Base-by-base conservation (phyloP, 2,329 filamentous ascomycete genomes). In the Chaetomium strumarium region DNA sequence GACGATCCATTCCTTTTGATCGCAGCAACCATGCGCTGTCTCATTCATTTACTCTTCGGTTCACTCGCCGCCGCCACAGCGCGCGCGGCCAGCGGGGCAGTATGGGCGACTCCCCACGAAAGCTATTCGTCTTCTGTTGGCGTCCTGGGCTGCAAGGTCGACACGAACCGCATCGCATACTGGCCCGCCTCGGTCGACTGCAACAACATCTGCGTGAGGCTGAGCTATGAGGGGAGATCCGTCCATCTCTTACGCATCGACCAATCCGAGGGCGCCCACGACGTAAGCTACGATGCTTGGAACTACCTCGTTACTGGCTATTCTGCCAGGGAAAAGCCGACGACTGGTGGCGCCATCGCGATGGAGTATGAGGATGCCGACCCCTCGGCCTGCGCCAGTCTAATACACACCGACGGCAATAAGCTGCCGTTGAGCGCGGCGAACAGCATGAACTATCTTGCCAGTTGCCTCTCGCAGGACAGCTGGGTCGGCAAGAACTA, bases 81-180 rank as follows among this genome's bases (percentile, higher is more conserved):
- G 31, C 51, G 60, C 53, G 58, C 63, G 17, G 61, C 53, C 30
- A 59, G 58, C 36, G 56, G 55, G 24, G 59, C 60, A 36, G 63
- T 70, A 44, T 68, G 63, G 60, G 68, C 74, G 53, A 83, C 79
- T 5, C 79, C 80, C 31, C 80, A 83, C 63, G 76, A 75, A 56
- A 67, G 70, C 60, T 83, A 74, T 70, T 78, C 76, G 2, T 80
- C 76, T 14, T 80, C 77, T 4, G 66, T 81, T 55, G 80, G 80
- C 43, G 79, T 81, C 4, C 67, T 80, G 7, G 80, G 80, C 46
- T 83, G 80, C 74, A 78, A 80, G 66, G 73, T 83, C 66, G 66
- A 83, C 68, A 80, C 74, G 56, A 76, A 83, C 71, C 78, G 78
- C 39, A 73, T 83, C 37, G 80, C 80, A 56, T 83, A 83, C 73